Percentiles rank a stretch among this genome's conserved stretches.
phyloP scores from a whole-genome alignment of 2,329 filamentous ascomycete genomes.

The Aschersonia sp. region DNA sequence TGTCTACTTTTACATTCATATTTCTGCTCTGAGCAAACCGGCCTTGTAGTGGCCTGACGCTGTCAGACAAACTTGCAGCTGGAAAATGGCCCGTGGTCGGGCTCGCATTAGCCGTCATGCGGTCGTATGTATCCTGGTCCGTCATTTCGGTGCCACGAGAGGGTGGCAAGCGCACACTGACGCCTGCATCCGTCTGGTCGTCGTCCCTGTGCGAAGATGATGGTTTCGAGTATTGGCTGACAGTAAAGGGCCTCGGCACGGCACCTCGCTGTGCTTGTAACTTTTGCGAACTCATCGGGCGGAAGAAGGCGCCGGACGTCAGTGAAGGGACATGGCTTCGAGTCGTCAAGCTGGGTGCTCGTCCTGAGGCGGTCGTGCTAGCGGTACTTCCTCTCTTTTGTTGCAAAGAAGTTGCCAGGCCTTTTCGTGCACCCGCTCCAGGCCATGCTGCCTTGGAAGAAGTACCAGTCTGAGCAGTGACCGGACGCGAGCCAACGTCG shows the following conservation, averaged over 20 bases:
- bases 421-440: slow-evolving; percentile 42
- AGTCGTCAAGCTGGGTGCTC: slow-evolving; percentile 46
- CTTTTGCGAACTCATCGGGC: slow-evolving; percentile 91
- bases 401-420: slow-evolving; percentile 23
- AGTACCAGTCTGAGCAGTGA: slow-evolving; percentile 35
- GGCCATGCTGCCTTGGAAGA: slow-evolving; percentile 30
- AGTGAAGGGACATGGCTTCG: slow-evolving; percentile 82
- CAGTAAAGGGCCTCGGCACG: slow-evolving; percentile 28
- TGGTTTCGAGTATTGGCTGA: slow-evolving; percentile 21
- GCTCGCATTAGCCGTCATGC: slow-evolving; percentile 59
- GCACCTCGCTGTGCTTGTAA: slow-evolving; percentile 75
- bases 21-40: slow-evolving; percentile 17
- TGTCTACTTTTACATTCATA: slow-evolving; percentile 44
- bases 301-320: slow-evolving; percentile 82
- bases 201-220: slow-evolving; percentile 19
- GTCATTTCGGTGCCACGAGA: slow-evolving; percentile 74
- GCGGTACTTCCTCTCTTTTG: slow-evolving; percentile 28
- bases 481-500: slow-evolving; percentile 34
- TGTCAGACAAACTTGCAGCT: slow-evolving; percentile 55
- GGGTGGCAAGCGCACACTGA: slow-evolving; percentile 39
- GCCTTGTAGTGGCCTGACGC: slow-evolving; percentile 59
- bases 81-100: slow-evolving; percentile 46
- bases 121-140: slow-evolving; percentile 56
- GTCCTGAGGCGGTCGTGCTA: slow-evolving; percentile 33
- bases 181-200: slow-evolving; percentile 26